phyloP scores from a whole-genome alignment of 2,329 filamentous ascomycete species.

The Hypoxylon sp. region DNA sequence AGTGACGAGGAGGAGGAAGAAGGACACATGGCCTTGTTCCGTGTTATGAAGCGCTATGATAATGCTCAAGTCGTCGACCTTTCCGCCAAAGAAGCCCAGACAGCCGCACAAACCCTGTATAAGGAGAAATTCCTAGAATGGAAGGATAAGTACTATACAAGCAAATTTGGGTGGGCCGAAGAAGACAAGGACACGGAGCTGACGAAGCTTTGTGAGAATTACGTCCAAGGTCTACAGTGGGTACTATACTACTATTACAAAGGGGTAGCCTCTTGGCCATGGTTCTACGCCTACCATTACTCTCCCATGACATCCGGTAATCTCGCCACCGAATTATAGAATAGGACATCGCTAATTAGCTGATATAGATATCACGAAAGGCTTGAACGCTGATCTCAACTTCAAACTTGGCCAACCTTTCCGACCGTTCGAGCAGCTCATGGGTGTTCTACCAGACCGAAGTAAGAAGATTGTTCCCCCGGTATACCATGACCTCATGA shows the following conservation, averaged over 20 bases:
- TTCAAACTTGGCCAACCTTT: constrained; percentile 97
- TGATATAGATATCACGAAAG: constrained; percentile 84
- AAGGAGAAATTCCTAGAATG: constrained; percentile 90
- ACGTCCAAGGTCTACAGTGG: constrained; percentile 98
- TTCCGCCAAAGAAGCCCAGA: constrained; percentile 82
- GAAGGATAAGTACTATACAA: constrained; percentile 94
- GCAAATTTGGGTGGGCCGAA: constrained; percentile 89
- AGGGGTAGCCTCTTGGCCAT: constrained; percentile 97
- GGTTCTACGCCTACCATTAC: constrained; percentile 98
- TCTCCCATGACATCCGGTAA: constrained; percentile 92
- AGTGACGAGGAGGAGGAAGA: constrained; percentile 82
- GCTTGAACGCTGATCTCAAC: constrained; percentile 87
- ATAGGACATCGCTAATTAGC: constrained; percentile 40
- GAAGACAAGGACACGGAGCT: constrained; percentile 83
- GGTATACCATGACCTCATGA: constrained; percentile 94
- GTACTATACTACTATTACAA: constrained; percentile 98
- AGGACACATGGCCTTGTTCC: constrained; percentile 86
- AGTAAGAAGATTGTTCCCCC: constrained; percentile 95
- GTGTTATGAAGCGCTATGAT: constrained; percentile 91
- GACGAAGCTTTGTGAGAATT: constrained; percentile 89
- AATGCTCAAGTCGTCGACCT: constrained; percentile 88
- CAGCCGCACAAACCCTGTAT: constrained; percentile 86
- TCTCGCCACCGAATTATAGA: constrained; percentile 27
- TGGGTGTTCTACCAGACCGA: constrained; percentile 97
- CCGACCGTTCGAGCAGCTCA: constrained; percentile 93